Evolutionary conservation across 2,329 filamentous ascomycete genomes (phyloP).

Genomic region (Botrytis paeoniae): DNA sequence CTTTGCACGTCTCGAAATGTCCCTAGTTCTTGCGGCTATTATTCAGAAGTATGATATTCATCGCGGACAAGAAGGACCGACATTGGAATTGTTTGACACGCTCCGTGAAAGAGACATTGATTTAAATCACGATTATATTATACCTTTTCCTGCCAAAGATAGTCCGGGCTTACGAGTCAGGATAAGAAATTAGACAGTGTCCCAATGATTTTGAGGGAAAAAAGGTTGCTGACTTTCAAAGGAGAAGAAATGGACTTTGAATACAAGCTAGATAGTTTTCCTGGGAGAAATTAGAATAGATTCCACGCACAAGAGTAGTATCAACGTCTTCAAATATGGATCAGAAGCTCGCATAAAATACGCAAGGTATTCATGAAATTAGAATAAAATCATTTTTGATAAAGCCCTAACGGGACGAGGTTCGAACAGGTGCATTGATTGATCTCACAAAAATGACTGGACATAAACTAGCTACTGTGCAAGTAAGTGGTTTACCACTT

Average conservation of each 20-base stretch:
- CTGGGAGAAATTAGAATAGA: background rate
- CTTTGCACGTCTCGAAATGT: slow-evolving; percentile 1
- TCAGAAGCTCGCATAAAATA: background rate
- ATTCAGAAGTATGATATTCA: background rate
- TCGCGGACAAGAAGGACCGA: background rate
- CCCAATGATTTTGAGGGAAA: too few species aligned
- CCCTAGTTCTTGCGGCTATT: background rate
- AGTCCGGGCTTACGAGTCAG: background rate
- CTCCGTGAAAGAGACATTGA: background rate
- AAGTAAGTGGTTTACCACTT: background rate
- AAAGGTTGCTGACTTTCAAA: background rate
- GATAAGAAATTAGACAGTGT: background rate
- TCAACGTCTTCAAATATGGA: background rate
- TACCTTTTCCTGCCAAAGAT: background rate
- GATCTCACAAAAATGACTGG: too few species aligned
- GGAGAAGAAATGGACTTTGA: background rate
- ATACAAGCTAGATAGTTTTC: background rate
- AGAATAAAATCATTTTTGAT: background rate
- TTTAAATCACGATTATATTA: slow-evolving; percentile 2
- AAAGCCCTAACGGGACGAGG: accelerated
- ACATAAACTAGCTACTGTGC: background rate
- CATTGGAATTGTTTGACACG: background rate
- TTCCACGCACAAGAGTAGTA: background rate
- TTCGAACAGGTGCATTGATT: too few species aligned
- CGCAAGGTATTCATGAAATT: background rate